Evolutionary conservation across 139 green algal species (phyloP).

Genomic region (Chlorella sp.): DNA sequence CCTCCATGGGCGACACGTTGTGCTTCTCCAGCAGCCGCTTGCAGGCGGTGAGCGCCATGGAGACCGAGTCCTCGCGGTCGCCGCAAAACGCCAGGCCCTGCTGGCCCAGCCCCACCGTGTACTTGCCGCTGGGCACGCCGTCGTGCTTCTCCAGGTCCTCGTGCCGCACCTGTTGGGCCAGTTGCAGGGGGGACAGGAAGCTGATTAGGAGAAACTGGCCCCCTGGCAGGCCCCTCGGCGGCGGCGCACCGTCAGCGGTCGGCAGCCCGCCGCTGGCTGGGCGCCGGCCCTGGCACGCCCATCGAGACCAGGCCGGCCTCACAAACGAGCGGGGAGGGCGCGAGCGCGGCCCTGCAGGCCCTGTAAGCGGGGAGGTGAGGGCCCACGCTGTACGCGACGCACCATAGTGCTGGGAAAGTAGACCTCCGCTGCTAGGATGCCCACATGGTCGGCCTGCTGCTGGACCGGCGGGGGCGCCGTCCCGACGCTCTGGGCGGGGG

Average conservation of each 20-base stretch:
- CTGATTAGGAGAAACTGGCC: too few relatives aligned
- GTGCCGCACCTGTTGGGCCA: slow-evolving; percentile 57
- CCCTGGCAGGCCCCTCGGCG: too few relatives aligned
- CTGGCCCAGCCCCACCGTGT: slow-evolving; percentile 87
- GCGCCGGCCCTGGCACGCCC: too few relatives aligned
- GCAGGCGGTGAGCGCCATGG: slow-evolving; percentile 76
- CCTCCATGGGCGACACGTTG: slow-evolving; percentile 37
- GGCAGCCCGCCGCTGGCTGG: too few relatives aligned
- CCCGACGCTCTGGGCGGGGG: not conserved
- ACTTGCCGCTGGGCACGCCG: slow-evolving; percentile 77
- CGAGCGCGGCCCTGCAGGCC: too few relatives aligned
- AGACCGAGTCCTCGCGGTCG: slow-evolving; percentile 83
- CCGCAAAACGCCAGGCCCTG: slow-evolving; percentile 68
- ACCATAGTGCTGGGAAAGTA: slow-evolving; percentile 74
- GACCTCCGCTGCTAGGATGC: slow-evolving; percentile 72
- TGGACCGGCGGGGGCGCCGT: not conserved
- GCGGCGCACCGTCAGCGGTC: too few relatives aligned
- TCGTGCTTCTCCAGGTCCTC: slow-evolving; percentile 78
- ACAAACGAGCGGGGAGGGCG: too few relatives aligned
- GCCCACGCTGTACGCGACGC: not conserved
- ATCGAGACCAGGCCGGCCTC: too few relatives aligned
- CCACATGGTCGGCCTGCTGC: slow-evolving; percentile 53
- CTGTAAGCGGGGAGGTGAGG: too few relatives aligned
- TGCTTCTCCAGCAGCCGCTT: slow-evolving; percentile 67
- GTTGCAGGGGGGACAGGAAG: not conserved